phyloP scores from a whole-genome alignment of 2,329 filamentous ascomycete genomes.

The Arthrobotrys pseudoclavata region DNA sequence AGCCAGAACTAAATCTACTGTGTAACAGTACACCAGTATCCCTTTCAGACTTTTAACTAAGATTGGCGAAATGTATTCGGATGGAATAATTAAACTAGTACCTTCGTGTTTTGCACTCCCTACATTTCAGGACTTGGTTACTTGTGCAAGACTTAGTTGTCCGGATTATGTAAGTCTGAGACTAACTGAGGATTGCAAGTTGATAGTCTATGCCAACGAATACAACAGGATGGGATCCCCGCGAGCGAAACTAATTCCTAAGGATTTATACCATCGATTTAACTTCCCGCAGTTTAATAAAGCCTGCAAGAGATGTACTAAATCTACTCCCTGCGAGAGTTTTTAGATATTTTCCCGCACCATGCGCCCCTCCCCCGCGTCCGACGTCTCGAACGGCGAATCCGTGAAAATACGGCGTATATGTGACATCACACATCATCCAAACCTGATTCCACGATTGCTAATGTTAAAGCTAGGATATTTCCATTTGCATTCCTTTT shows the following conservation, averaged over 20 bases:
- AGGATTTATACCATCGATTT: background rate
- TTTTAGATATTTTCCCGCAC: background rate
- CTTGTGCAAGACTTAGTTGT: background rate
- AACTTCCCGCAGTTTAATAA: background rate
- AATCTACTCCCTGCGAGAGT: background rate
- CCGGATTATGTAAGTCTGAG: slow-evolving; percentile 16
- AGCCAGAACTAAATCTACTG: slow-evolving; percentile 5
- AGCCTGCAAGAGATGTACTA: background rate
- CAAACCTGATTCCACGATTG: slow-evolving; percentile 20
- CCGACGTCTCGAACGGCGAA: slow-evolving; percentile 29
- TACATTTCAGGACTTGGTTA: background rate
- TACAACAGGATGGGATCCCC: background rate
- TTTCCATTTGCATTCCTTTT: slow-evolving; percentile 14
- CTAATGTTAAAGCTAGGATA: background rate
- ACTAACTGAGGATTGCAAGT: background rate
- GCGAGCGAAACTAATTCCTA: background rate
- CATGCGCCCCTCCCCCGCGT: slow-evolving; percentile 24
- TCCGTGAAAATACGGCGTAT: slow-evolving; percentile 24
- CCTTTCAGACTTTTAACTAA: background rate
- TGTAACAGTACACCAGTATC: background rate
- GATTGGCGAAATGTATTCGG: background rate
- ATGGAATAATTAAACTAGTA: background rate
- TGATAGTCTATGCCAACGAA: background rate
- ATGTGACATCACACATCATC: slow-evolving; percentile 23
- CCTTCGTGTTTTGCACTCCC: background rate